Conservation (phyloP, 345 rosid genomes). For the Salix koriyanagi region DNA sequence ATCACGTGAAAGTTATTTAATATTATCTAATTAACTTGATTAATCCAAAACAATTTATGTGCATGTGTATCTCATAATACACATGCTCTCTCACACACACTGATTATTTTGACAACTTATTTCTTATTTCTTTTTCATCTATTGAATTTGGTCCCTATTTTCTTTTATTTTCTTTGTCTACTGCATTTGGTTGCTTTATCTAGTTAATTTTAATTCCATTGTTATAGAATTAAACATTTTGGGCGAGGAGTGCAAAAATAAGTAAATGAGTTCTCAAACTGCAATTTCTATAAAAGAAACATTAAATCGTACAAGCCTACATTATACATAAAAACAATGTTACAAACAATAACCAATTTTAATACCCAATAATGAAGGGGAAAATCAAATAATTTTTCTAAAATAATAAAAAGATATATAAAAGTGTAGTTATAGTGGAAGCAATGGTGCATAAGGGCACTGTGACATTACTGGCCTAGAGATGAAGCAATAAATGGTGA, state of each 20-base stretch:
- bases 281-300: neutral
- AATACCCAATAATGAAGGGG: neutral
- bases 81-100: too few species aligned
- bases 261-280: neutral
- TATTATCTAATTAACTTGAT: too few species aligned
- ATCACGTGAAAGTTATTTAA: too few species aligned
- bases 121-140: too few species aligned
- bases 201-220: too few species aligned
- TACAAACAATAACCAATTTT: neutral
- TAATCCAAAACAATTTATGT: too few species aligned
- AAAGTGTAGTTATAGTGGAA: neutral
- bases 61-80: too few species aligned
- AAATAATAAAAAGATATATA: neutral
- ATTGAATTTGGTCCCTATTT: too few species aligned
- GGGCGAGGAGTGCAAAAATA: neutral
- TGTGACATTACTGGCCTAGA: neutral
- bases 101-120: too few species aligned
- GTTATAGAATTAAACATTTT: too few species aligned
- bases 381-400: neutral
- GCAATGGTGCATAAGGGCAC: constrained; percentile 3
- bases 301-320: neutral
- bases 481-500: constrained; percentile 3
- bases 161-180: too few species aligned
- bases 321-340: constrained; percentile 2
- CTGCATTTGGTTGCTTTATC: too few species aligned